Evolutionary conservation across 2,329 filamentous ascomycete species (phyloP), one percentile per base, ranked within the genome.

Genomic region (Grosmannia serpens): DNA sequence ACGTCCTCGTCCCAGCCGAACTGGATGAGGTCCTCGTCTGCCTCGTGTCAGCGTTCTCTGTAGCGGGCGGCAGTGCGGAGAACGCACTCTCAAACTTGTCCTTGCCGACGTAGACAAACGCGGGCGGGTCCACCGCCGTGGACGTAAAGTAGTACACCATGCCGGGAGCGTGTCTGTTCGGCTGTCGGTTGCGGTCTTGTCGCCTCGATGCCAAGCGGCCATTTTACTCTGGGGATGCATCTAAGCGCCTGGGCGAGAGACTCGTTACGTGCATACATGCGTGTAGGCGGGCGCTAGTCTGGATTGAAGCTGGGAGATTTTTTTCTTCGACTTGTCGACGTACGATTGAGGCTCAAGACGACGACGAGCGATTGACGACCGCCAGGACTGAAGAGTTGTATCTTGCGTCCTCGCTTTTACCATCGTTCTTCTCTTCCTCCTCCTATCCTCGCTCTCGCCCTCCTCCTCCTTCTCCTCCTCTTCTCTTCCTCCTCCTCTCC

Each of bases 141-240:
- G 92, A 97, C 1, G 85, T 94, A 72, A 94, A 97, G 73, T 97
- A 97, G 75, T 88, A 96, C 53, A 99, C 94, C 94, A 99, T 66
- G 20, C 20, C 10, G 31, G 55, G n/a, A 20, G 51, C 31, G 20
- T 95, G 31, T 68, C 72, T 53, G 31, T 31, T 46, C 3, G 24
- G 35, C 29, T 20, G 27, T 53, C 26, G 22, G 9, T 26, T 8
- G n/a, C n/a, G n/a, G n/a, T n/a, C n/a, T n/a, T n/a, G n/a, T n/a
- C n/a, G n/a, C n/a, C n/a, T n/a, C n/a, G n/a, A 33, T 13, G 13
- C 13, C 15, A 15, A 38, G 17, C 3, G 35, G 35, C 35, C 13
- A 26, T 20, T 24, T 20, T 22, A n/a, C n/a, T n/a, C 22, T 9
- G 20, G 7, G 26, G 52, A 57, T 57, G 49, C 46, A 53, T 2